Evolutionary conservation across 306 rosid species (phyloP), one percentile per base, ranked within the genome.

Genomic region (Vachellia pachyceras): DNA sequence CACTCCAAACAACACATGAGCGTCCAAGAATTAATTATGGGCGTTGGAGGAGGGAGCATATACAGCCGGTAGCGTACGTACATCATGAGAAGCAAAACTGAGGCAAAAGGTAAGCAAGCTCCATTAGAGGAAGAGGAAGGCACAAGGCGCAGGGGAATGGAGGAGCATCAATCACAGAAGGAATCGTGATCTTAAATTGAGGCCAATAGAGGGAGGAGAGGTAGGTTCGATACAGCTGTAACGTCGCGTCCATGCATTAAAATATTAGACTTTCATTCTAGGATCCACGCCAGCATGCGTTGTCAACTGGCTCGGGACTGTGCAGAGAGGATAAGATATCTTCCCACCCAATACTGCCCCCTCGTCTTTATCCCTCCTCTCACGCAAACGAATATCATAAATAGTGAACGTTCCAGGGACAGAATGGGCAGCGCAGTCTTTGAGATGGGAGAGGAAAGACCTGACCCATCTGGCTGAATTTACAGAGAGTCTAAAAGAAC

Each of bases 251-350:
- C 78, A 65, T 77, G 82, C 78, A 77, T 29, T n/a, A 46, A 50
- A 71, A 55, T 45, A 13, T 58, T 15, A 40, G 60, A 22, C 36
- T 84, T 75, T 84, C 84, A 68, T 83, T 79, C 29, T 79, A 69
- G 87, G 87, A 79, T 84, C 87, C 87, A 84, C 87, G 87, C 79
- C 52, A 84, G 87, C 84, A 84, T 84, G 87, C 70, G 87, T 61
- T 84, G 87, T 69, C 84, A 75, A 55, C 45, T 41, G 7, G 77
- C 20, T 9, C 10, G 47, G 23, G 17, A 42, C 55, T 14, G 58
- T 54, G 60, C 49, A 73, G 37, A 17, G 46, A 50, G 41, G 84
- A 80, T 84, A 84, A 76, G 84, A 82, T 76, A 69, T 61, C 55
- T 60, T 47, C 10, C 4, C 20, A 47, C 18, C 52, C 15, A 29